Evolutionary conservation across 805 yeast genomes (phyloP).

Genomic region (Candida tammaniensis): DNA sequence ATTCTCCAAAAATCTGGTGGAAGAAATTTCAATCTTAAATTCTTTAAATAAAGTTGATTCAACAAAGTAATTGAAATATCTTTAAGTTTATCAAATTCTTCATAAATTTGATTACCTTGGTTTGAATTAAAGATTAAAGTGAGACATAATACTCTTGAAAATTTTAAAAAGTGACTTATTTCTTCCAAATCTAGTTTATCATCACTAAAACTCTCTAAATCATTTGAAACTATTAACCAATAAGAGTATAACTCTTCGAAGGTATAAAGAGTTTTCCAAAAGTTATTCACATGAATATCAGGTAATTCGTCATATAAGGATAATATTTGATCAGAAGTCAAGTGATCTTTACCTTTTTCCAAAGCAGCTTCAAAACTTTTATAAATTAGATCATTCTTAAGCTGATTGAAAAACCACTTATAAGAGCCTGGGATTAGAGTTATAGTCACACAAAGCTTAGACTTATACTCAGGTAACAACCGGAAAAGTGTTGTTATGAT

Average conservation of each 20-base stretch:
- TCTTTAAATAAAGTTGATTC: slow-evolving; percentile 63
- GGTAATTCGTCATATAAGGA: slow-evolving; percentile 8
- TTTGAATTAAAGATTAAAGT: slow-evolving; percentile 42
- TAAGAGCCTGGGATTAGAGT: slow-evolving; percentile 41
- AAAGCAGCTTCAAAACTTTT: slow-evolving; percentile 7
- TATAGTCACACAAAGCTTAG: slow-evolving; percentile 38
- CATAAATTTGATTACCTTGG: slow-evolving; percentile 6
- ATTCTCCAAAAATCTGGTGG: slow-evolving; percentile 54
- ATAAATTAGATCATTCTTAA: slow-evolving; percentile 20
- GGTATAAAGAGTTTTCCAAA: slow-evolving; percentile 41
- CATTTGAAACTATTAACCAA: slow-evolving; percentile 65
- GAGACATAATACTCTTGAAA: slow-evolving; percentile 51
- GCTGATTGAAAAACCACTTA: slow-evolving; percentile 25
- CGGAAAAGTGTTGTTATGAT: slow-evolving; percentile 29
- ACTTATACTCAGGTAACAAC: slow-evolving; percentile 35
- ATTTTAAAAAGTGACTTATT: slow-evolving; percentile 39
- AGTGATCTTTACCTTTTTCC: slow-evolving; percentile 12
- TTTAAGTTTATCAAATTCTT: slow-evolving; percentile 18
- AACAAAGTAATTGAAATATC: slow-evolving; percentile 49
- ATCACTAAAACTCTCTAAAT: slow-evolving; percentile 50
- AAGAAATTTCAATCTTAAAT: slow-evolving; percentile 57
- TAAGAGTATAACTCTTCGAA: slow-evolving; percentile 65
- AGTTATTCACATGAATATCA: slow-evolving; percentile 10
- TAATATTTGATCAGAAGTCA: slow-evolving; percentile 10
- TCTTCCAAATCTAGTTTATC: slow-evolving; percentile 40